Percentiles rank a stretch among this genome's conserved stretches.
phyloP scores from a whole-genome alignment of 2,329 filamentous ascomycete species.

The Epichloe sp. region DNA sequence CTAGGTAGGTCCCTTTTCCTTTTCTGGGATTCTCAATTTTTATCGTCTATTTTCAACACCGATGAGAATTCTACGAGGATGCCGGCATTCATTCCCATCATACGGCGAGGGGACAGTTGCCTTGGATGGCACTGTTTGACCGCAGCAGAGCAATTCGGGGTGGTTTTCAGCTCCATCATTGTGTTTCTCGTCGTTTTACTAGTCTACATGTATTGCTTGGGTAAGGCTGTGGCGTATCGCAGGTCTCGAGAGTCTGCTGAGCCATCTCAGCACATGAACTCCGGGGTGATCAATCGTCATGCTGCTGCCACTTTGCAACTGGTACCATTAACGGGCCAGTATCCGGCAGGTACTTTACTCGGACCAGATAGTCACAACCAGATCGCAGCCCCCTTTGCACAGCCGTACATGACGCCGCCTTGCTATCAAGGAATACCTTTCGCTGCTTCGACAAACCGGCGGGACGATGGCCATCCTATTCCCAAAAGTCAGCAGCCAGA shows the following conservation, averaged over 20 bases:
- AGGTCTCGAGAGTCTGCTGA: not conserved
- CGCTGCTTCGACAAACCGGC: not conserved
- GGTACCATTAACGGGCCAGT: not conserved
- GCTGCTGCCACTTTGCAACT: not conserved
- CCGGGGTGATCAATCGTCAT: not conserved
- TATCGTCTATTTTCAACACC: too few relatives aligned
- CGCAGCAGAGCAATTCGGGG: conserved; percentile 22
- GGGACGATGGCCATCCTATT: not conserved
- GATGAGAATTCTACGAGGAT: not conserved
- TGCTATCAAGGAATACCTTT: not conserved
- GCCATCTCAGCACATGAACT: not conserved
- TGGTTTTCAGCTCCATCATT: conserved; percentile 24
- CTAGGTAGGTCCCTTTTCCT: too few relatives aligned
- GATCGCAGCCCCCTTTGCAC: not conserved
- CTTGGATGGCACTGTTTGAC: conserved; percentile 28
- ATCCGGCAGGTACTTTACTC: not conserved
- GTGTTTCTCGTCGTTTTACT: conserved; percentile 16
- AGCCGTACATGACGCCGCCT: not conserved
- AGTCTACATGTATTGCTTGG: conserved; percentile 23
- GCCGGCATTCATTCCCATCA: not conserved
- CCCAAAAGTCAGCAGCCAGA: not conserved
- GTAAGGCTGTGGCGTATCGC: conserved; percentile 9
- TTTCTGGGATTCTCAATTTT: too few relatives aligned
- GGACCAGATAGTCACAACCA: not conserved
- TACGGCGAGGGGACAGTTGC: conserved; percentile 10